These are phyloP conservation scores for Aspergillus quadrilineatus DNA, from an alignment of 2,329 filamentous ascomycete genomes.

Conservation along the genomic window DNA sequence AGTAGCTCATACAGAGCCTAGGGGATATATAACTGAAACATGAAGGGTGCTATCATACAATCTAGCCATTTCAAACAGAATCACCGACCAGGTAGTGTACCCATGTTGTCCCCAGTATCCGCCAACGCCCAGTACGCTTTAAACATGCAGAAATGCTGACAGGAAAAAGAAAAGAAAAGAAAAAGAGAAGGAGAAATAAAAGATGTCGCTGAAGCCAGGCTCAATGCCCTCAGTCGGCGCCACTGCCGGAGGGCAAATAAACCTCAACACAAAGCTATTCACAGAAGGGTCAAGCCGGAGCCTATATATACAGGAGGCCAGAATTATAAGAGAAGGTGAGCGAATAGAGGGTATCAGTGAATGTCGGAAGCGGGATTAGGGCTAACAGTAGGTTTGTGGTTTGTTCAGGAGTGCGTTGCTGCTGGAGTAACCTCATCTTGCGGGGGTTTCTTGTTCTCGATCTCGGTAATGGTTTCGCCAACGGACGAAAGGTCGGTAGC, in stretches of 20 bases:
- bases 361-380: background rate
- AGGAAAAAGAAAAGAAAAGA: background rate
- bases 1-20: background rate
- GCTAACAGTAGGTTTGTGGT: background rate
- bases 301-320: constrained; percentile 2
- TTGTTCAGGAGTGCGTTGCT: background rate
- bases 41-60: constrained; percentile 1
- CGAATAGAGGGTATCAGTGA: constrained; percentile 1
- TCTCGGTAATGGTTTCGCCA: background rate
- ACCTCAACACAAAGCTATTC: background rate
- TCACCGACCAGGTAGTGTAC: background rate
- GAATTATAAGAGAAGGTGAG: background rate
- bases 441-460: background rate
- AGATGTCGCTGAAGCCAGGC: background rate
- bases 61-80: background rate
- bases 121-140: background rate
- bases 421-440: background rate
- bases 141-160: constrained; percentile 1
- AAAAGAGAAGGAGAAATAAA: background rate
- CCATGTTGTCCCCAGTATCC: background rate
- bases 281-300: background rate
- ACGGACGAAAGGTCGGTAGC: background rate
- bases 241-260: background rate
- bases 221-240: background rate
- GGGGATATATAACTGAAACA: constrained; percentile 3